Percentiles rank a stretch among this genome's conserved stretches.
Evolutionary conservation across 1,284 basidiomycete genomes (phyloP).

Genomic region (Moesziomyces sp.): DNA sequence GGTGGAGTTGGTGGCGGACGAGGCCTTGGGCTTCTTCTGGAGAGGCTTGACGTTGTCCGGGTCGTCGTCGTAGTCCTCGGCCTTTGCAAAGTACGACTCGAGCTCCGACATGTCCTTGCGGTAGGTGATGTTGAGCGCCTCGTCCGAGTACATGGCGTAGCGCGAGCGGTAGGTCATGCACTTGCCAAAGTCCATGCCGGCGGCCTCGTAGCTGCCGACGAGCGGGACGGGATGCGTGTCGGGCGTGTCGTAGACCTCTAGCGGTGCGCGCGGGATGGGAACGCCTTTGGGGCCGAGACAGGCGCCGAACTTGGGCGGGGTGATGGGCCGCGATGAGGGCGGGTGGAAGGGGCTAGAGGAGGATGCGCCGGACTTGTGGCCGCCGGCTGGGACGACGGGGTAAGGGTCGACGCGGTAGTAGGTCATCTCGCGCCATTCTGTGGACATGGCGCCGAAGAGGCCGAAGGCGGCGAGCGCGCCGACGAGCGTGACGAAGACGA

Average conservation of each 20-base stretch:
- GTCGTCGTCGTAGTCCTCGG: slow-evolving; percentile 64
- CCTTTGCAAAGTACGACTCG: slow-evolving; percentile 35
- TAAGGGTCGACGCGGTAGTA: slow-evolving; percentile 66
- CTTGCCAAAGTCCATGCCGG: slow-evolving; percentile 61
- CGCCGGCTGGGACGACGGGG: slow-evolving; percentile 45
- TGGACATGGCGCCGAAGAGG: slow-evolving; percentile 64
- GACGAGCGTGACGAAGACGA: slow-evolving; percentile 56
- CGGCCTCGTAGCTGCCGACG: slow-evolving; percentile 62
- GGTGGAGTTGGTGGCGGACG: slow-evolving; percentile 11
- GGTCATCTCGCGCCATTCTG: slow-evolving; percentile 67
- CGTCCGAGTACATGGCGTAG: slow-evolving; percentile 67
- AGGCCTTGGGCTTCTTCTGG: slow-evolving; percentile 17
- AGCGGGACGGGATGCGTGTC: slow-evolving; percentile 61
- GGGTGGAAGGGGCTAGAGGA: slow-evolving; percentile 44
- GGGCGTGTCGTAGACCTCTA: slow-evolving; percentile 61
- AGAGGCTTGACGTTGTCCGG: slow-evolving; percentile 64
- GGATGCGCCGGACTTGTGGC: slow-evolving; percentile 20
- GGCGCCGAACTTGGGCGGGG: slow-evolving; percentile 54
- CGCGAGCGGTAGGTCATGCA: slow-evolving; percentile 65
- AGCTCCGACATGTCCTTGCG: slow-evolving; percentile 60
- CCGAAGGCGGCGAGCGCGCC: slow-evolving; percentile 58
- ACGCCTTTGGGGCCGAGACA: slow-evolving; percentile 60
- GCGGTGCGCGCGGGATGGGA: slow-evolving; percentile 57
- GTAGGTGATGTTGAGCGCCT: slow-evolving; percentile 66
- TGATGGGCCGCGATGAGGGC: slow-evolving; percentile 46